Percentiles rank a stretch among this genome's conserved stretches.
Evolutionary conservation across 1,284 basidiomycete species (phyloP).

Genomic region (Trichosporon sp.): DNA sequence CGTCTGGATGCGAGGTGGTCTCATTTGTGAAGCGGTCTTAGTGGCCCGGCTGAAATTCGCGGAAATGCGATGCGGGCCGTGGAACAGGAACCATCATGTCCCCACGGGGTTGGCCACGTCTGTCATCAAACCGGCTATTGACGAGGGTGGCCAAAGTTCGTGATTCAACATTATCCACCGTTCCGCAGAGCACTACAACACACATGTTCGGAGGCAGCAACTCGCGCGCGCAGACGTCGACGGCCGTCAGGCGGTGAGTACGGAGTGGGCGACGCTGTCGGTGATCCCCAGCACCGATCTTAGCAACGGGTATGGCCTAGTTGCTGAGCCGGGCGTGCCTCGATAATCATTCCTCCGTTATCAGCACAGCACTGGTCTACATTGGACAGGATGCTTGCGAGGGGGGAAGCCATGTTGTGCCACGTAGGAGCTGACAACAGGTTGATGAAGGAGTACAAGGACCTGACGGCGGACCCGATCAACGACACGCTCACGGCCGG

Average conservation of each 20-base stretch:
- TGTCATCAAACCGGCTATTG: not conserved
- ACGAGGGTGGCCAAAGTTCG: not conserved
- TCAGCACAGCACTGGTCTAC: too few species aligned
- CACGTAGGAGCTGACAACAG: conserved; percentile 40
- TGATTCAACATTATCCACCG: not conserved
- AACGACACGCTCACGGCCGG: conserved; percentile 86
- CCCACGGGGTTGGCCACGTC: conserved; percentile 4
- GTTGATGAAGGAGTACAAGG: conserved; percentile 89
- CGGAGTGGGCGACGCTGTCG: not conserved
- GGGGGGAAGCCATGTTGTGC: not conserved
- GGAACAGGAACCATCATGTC: not conserved
- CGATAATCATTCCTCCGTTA: too few species aligned
- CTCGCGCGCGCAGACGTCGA: conserved; percentile 42
- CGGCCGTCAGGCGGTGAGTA: conserved; percentile 40
- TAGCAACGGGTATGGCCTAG: too few species aligned
- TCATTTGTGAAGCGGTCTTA: not conserved
- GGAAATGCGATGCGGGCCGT: not conserved
- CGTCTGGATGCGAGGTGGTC: not conserved
- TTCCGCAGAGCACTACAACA: not conserved
- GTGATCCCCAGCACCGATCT: too few species aligned
- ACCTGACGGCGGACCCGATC: conserved; percentile 59
- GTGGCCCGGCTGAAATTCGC: not conserved
- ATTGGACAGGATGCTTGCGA: not conserved
- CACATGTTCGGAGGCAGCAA: conserved; percentile 37
- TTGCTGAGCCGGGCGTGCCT: not conserved